Percentiles rank a stretch among this genome's conserved stretches.
phyloP scores from a whole-genome alignment of 192 early-diverging fungal species.

The Chytriomyces sp. region DNA sequence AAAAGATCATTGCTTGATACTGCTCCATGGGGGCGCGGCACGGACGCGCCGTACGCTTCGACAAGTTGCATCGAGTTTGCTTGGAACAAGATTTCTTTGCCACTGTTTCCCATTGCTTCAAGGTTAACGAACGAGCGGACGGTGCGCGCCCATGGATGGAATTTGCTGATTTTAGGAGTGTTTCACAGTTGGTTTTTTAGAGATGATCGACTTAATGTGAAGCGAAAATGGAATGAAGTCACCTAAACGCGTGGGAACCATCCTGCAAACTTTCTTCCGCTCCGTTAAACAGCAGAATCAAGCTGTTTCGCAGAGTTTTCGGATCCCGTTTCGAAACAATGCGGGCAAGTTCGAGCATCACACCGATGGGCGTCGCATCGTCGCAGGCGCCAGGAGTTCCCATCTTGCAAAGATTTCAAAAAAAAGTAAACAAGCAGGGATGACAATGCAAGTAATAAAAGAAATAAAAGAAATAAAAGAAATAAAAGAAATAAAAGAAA shows the following conservation, averaged over 20 bases:
- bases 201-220: no score
- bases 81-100: slow-evolving; percentile 74
- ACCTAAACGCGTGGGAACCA: slow-evolving; percentile 70
- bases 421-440: neutral
- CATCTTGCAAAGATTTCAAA: neutral
- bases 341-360: slow-evolving; percentile 69
- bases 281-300: slow-evolving; percentile 70
- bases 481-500: no score
- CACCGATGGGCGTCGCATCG: slow-evolving; percentile 72
- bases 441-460: no score
- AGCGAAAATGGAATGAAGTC: no score
- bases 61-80: slow-evolving; percentile 71
- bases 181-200: no score
- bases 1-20: slow-evolving; percentile 60
- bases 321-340: slow-evolving; percentile 38
- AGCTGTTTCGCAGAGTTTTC: slow-evolving; percentile 39
- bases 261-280: slow-evolving; percentile 80
- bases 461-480: no score
- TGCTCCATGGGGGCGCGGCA: slow-evolving; percentile 71
- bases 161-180: slow-evolving; percentile 47
- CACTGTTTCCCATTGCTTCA: slow-evolving; percentile 73
- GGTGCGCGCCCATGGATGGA: slow-evolving; percentile 46
- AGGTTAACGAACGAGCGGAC: slow-evolving; percentile 74
- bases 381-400: slow-evolving; percentile 61
- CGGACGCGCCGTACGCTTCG: slow-evolving; percentile 63